A percentile compares a stretch with the other conserved stretches of the same genome.
Conservation (phyloP, 495 filamentous ascomycete genomes). For the Letharia lupina region DNA sequence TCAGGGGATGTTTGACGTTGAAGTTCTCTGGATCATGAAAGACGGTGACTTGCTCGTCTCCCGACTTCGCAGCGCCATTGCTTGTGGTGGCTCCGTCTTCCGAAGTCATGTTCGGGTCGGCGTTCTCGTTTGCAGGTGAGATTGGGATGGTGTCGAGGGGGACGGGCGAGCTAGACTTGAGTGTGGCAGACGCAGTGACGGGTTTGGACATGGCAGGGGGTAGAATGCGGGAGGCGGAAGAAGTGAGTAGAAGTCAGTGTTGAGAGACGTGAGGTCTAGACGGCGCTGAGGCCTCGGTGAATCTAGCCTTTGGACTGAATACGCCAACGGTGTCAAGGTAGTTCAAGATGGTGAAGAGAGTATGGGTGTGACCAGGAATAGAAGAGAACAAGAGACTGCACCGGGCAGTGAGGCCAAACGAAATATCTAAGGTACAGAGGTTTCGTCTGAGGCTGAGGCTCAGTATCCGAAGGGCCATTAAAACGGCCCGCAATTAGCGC, state of each 20-base stretch:
- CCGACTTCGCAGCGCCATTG: slow-evolving; percentile 32
- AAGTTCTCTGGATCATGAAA: slow-evolving; percentile 98
- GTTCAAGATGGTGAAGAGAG: not conserved
- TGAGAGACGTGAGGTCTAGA: not conserved
- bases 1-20: slow-evolving; percentile 95
- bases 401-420: not conserved
- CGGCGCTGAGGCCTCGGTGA: not conserved
- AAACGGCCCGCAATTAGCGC: not conserved
- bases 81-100: slow-evolving; percentile 31
- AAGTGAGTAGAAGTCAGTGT: not conserved
- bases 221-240: not conserved
- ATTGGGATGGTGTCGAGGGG: slow-evolving; percentile 61
- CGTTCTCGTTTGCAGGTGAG: slow-evolving; percentile 31
- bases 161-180: slow-evolving; percentile 33
- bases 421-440: not conserved
- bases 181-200: slow-evolving; percentile 16
- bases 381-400: not conserved
- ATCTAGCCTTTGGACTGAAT: not conserved
- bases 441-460: not conserved
- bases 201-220: slow-evolving; percentile 21
- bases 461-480: not conserved
- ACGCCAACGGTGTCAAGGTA: no score
- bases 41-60: slow-evolving; percentile 66
- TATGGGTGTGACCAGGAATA: not conserved
- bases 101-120: slow-evolving; percentile 15